A percentile compares a stretch with the other conserved stretches of the same genome.
Conservation (phyloP, 805 yeast genomes). For the Yarrowia sp. region DNA sequence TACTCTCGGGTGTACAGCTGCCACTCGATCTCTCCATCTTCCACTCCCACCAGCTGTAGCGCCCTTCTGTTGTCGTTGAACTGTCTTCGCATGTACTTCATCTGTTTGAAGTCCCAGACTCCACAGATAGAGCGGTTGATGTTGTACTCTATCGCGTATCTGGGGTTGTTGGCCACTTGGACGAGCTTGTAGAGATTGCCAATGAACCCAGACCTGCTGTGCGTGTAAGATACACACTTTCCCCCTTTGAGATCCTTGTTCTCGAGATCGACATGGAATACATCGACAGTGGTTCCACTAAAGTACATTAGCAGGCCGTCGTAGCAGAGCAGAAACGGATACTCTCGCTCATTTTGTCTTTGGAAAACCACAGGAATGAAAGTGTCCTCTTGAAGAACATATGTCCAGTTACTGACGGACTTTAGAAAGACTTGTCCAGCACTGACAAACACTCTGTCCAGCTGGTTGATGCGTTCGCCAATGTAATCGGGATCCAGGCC, state of each 20-base stretch:
- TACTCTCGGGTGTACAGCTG: not conserved
- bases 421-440: conserved; percentile 2
- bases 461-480: not conserved
- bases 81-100: conserved; percentile 16
- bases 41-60: conserved; percentile 4
- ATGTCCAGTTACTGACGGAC: conserved; percentile 17
- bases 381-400: not conserved
- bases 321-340: conserved; percentile 4
- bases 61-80: not conserved
- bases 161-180: not conserved
- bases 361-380: conserved; percentile 7
- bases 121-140: conserved; percentile 12
- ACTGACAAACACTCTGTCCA: conserved; percentile 9
- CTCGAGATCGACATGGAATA: not conserved
- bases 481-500: conserved; percentile 8
- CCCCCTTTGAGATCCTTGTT: not conserved
- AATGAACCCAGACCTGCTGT: conserved; percentile 4
- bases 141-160: conserved; percentile 7
- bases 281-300: conserved; percentile 3
- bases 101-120: conserved; percentile 8
- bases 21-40: not conserved
- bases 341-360: not conserved
- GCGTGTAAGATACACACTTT: not conserved
- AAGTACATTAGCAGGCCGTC: not conserved
- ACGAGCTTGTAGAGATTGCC: conserved; percentile 8